Base-by-base conservation (phyloP, 129 eudicot genomes). In the Glebionis coronaria region DNA sequence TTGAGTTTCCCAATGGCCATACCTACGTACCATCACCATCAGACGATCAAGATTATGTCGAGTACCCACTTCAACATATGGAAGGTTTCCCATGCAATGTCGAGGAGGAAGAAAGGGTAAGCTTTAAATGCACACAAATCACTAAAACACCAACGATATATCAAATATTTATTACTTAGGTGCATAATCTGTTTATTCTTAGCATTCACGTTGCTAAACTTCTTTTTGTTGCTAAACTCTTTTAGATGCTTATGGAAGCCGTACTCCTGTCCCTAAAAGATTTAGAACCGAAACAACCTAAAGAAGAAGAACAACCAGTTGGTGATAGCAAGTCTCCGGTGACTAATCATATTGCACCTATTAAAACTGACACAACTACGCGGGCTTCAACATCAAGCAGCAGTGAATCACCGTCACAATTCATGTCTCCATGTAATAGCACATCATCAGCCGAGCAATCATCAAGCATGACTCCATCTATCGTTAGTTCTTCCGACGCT, bases 41-140 rank as follows among this genome's bases (percentile, higher is more conserved):
- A 58, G 90, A 88, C 18, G 97, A 93, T 69, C 87, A 84, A 35
- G 95, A 93, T 49, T 93, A 86, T 59, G 92, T 93, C 4, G 98
- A 93, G 70, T 93, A 93, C 76, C 77, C 97, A 1, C 91, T 88
- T 29, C 87, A 88, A 72, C 82, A 72, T 49, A 47, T 74, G 71
- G 77, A 85, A 58, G 96, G 85, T 69, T 77, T 88, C 50, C 98
- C 98, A 38, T 81, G 81, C 73, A 80, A 93, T 73, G 78, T 78
- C 9, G 98, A 88, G 64, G 96, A 92, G 62, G 96, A 92, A 88
- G 91, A 92, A 78, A 85, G 95, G 87, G 97, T 91, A 23, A 58
- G 75, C 75, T 42, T 40, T 63, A 16, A 23, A 3, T 9, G 61
- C 38, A 52, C 38, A 1, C 2, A 2, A 2, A 23, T 14, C 4